Percentiles rank a stretch among this genome's conserved stretches.
These are phyloP conservation scores for Darksidea phi DNA, from an alignment of 495 filamentous ascomycete genomes.

Conservation along the genomic window DNA sequence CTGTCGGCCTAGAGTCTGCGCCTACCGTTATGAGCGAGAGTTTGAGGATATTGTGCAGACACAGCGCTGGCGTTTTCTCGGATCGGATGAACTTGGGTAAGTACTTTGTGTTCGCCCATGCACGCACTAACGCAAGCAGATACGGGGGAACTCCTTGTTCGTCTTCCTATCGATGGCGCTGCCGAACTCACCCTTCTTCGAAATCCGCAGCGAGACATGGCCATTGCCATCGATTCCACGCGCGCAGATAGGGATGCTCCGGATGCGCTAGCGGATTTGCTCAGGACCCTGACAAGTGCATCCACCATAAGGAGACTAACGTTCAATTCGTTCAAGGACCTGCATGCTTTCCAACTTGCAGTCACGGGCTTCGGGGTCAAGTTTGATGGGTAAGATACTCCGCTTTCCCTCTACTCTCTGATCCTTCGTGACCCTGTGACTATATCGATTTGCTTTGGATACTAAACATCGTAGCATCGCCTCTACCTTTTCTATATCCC, in stretches of 20 bases:
- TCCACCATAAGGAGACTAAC: constrained; percentile 39
- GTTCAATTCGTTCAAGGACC: constrained; percentile 51
- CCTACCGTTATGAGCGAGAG: constrained; percentile 65
- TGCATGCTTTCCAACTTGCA: constrained; percentile 73
- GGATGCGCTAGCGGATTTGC: constrained; percentile 35
- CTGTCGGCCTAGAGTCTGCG: constrained; percentile 48
- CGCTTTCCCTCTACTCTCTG: neutral
- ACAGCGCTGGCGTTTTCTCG: constrained; percentile 40
- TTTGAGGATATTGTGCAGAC: constrained; percentile 55
- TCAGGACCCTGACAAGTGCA: constrained; percentile 29
- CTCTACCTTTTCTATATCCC: constrained; percentile 72
- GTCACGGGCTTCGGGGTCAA: constrained; percentile 74
- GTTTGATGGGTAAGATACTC: constrained; percentile 60
- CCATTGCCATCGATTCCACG: constrained; percentile 38
- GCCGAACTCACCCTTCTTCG: constrained; percentile 41
- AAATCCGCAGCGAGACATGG: constrained; percentile 40
- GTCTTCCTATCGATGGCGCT: constrained; percentile 35
- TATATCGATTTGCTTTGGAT: neutral
- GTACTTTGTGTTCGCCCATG: neutral
- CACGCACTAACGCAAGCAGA: constrained; percentile 13
- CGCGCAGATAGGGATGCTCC: constrained; percentile 29
- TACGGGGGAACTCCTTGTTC: constrained; percentile 43
- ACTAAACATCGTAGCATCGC: constrained; percentile 52
- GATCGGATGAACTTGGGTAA: constrained; percentile 44
- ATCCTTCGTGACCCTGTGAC: neutral